Evolutionary conservation across 169 alveolate genomes (phyloP), one percentile per base, ranked within the genome.

Genomic region (Cystoisospora suis): DNA sequence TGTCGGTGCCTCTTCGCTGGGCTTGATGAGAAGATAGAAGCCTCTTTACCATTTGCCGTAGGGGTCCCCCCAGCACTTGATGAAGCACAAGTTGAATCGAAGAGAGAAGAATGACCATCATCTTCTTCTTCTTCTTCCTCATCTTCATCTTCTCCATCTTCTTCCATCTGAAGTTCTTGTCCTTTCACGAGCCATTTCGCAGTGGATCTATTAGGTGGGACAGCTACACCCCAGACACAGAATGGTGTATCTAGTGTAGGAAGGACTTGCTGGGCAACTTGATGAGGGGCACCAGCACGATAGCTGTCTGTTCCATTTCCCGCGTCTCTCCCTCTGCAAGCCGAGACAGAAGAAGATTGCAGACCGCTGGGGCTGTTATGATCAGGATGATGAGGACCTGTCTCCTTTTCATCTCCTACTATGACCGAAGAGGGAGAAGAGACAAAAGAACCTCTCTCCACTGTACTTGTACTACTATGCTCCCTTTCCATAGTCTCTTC

Each of bases 171-270:
- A 38, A 72, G 49, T 40, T 72, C 58, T 9, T 38, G 83, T 4
- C 56, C 58, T 32, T 17, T 7, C 9, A 72, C 32, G 29, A 34
- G 46, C 83, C 83, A 72, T 34, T 72, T 34, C 12, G 83, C 83
- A 1, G 83, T 40, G 9, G 83, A 34, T 5, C 1, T 29, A 3
- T 38, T 72, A 5, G 56, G 4, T 7, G 83, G 83, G 38, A 72
- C 83, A 1, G 83, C 83, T 17, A 72, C 83, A 36, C 83, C 83
- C 83, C 83, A 72, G 58, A 72, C 15, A 38, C 83, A 72, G 27
- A 72, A 72, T 3, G 83, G 83, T n/a, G 83, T 72, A 17, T 72
- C 83, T 7, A 72, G 42, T 40, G 42, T 40, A 0, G 83, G 83
- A 3, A 72, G 83, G 34, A 36, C 83, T 72, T 72, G 56, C 83